Base-by-base conservation (phyloP, 768 basidiomycete genomes). In the Lactifluus volemus region DNA sequence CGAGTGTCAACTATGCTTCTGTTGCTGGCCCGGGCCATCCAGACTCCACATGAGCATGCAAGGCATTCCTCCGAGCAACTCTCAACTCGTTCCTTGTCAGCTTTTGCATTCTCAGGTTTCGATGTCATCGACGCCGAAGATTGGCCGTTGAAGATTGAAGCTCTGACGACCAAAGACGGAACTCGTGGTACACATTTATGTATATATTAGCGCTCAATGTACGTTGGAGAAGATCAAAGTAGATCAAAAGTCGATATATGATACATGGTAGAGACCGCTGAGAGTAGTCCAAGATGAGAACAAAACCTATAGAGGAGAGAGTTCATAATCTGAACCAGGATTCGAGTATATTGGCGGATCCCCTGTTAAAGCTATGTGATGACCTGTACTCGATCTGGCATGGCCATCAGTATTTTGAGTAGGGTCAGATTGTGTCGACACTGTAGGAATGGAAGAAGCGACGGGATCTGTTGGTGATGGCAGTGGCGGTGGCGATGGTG, bases 301-400 rank as follows among this genome's bases (percentile, higher is more conserved):
- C n/a, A 44, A 63, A 56, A 63, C 49, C 52, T 53, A 53, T 39
- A 49, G 32, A n/a, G 57, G 0, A 21, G 15, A 9, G 25, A 15
- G 38, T 48, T 62, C 25, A 34, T 53, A 42, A 32, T 3, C 32
- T 36, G 45, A 48, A 49, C 52, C 56, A 29, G 61, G 61, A 14
- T 19, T 55, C 0, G 51, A 42, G 36, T 63, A 63, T 17, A 49
- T 63, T 42, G 61, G 61, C 15, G 61, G 61, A 19, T 58, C 56
- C 12, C 61, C 61, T 15, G 3, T 44, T 29, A 34, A 15, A n/a
- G 30, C 29, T 49, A 36, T 53, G 30, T 3, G 61, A 54, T 49
- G 32, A 25, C 17, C 21, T 32, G 49, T 25, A 48, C 42, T 50
- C 29, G 56, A 12, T 38, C 21, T 56, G 21, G 29, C 6, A 11